Evolutionary conservation across 2,329 filamentous ascomycete genomes (phyloP), one percentile per base, ranked within the genome.

Genomic region (Talaromyces sp.): DNA sequence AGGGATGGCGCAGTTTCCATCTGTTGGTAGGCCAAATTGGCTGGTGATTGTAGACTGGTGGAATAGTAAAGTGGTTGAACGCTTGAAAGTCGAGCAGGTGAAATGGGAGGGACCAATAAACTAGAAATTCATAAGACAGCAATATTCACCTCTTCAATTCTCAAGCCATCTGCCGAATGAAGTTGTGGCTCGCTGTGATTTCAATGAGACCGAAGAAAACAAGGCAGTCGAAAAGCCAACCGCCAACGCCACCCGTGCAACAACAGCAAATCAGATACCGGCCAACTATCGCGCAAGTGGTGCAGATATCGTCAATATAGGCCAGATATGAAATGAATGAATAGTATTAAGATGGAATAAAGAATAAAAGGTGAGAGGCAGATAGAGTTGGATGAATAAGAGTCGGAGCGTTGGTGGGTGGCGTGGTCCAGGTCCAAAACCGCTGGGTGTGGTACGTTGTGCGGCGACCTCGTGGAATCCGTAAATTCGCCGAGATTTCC

Each of bases 1-100:
- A 75, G 68, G 68, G 76, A 74, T 68, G 71, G 71, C 70, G 73
- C 69, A 66, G 75, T 69, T 70, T 78, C 76, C 75, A 77, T 77
- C 70, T 74, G 73, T 63, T 51, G 45, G 25, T 5, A 31, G 11
- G 40, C 40, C 51, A 58, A 13, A 31, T 45, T 43, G 19, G 51
- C 17, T n/a, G 38, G 7, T 29, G 15, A n/a, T n/a, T 17, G 10
- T n/a, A 38, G 19, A 11, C 34, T 4, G 29, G 34, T 51, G 8
- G 25, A 29, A 31, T 22, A n/a, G 5, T n/a, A 49, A 3, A 43
- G 2, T 19, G 6, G 22, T 27, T 5, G 25, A 49, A 15, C 11
- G 27, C 40, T 51, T 17, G 15, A 17, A 49, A 29, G 31, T 19
- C 15, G 49, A 31, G 38, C 2, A 2, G 17, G n/a, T 36, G 17